phyloP scores from a whole-genome alignment of 2,329 filamentous ascomycete species.

The Peltaster fructicola region DNA sequence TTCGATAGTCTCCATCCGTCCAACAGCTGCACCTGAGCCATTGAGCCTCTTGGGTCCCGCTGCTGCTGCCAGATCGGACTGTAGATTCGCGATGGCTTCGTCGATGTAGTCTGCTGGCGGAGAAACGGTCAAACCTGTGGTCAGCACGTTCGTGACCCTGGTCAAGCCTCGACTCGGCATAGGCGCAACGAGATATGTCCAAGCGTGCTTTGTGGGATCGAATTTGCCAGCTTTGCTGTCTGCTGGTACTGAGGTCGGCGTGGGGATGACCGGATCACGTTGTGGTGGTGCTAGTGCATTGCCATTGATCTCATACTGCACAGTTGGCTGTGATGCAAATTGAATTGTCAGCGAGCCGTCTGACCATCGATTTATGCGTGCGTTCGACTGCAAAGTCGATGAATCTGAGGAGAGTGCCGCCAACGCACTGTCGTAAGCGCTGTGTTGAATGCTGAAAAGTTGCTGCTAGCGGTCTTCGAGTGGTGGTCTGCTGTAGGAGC shows the following conservation, averaged over 20 bases:
- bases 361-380: slow-evolving; percentile 58
- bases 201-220: slow-evolving; percentile 50
- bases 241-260: slow-evolving; percentile 23
- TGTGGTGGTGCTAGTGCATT: slow-evolving; percentile 50
- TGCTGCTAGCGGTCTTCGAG: slow-evolving; percentile 26
- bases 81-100: slow-evolving; percentile 50
- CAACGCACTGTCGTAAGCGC: slow-evolving; percentile 53
- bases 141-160: slow-evolving; percentile 58
- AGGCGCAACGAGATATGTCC: slow-evolving; percentile 59
- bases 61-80: slow-evolving; percentile 47
- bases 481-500: slow-evolving; percentile 43
- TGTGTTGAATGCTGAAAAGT: slow-evolving; percentile 43
- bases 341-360: slow-evolving; percentile 61
- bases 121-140: slow-evolving; percentile 51
- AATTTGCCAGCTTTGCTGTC: slow-evolving; percentile 33
- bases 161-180: slow-evolving; percentile 50
- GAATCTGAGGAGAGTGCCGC: slow-evolving; percentile 49
- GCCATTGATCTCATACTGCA: slow-evolving; percentile 57
- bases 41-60: slow-evolving; percentile 37
- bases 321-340: slow-evolving; percentile 47
- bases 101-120: slow-evolving; percentile 52
- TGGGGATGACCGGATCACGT: slow-evolving; percentile 30
- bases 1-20: slow-evolving; percentile 48
- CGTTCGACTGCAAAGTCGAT: slow-evolving; percentile 53
- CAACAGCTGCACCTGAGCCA: slow-evolving; percentile 28